Percentiles rank a stretch among this genome's conserved stretches.
Evolutionary conservation across 2,329 filamentous ascomycete species (phyloP).

Genomic region (Pseudocercospora cruenta): DNA sequence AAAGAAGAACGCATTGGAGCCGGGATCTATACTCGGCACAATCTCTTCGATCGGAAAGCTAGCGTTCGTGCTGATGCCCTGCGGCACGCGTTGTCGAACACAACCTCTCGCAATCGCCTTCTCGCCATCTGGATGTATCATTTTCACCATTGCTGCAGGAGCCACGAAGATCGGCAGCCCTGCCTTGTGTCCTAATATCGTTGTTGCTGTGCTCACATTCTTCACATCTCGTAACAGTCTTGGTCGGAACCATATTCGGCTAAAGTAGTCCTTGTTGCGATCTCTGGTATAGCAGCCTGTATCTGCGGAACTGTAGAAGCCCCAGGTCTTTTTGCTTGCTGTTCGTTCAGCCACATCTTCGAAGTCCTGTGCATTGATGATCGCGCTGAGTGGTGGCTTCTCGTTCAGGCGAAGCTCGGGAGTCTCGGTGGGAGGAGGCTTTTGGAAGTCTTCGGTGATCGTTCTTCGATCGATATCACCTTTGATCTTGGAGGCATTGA

Average conservation of each 20-base stretch:
- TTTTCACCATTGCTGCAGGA: conserved; percentile 43
- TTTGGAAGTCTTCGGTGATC: conserved; percentile 34
- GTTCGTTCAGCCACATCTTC: conserved; percentile 45
- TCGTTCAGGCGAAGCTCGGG: conserved; percentile 37
- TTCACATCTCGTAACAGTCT: conserved; percentile 49
- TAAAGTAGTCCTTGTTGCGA: conserved; percentile 48
- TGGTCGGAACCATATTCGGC: conserved; percentile 53
- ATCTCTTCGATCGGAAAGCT: conserved; percentile 40
- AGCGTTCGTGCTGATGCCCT: conserved; percentile 40
- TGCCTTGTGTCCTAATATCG: conserved; percentile 39
- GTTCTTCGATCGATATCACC: conserved; percentile 38
- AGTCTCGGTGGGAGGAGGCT: conserved; percentile 36
- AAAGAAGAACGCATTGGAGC: conserved; percentile 54
- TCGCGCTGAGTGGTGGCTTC: conserved; percentile 51
- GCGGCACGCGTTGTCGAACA: conserved; percentile 32
- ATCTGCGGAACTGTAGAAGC: conserved; percentile 55
- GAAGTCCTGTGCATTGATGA: conserved; percentile 54
- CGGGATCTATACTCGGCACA: conserved; percentile 28
- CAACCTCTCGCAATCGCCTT: conserved; percentile 41
- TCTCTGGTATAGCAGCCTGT: conserved; percentile 55
- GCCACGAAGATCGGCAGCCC: conserved; percentile 43
- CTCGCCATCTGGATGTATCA: conserved; percentile 45
- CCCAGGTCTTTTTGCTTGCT: conserved; percentile 46
- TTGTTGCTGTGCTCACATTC: conserved; percentile 39
- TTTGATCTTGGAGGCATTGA: conserved; percentile 48